Evolutionary conservation across 1,284 basidiomycete species (phyloP).

Genomic region (Clitocybe nebularis): DNA sequence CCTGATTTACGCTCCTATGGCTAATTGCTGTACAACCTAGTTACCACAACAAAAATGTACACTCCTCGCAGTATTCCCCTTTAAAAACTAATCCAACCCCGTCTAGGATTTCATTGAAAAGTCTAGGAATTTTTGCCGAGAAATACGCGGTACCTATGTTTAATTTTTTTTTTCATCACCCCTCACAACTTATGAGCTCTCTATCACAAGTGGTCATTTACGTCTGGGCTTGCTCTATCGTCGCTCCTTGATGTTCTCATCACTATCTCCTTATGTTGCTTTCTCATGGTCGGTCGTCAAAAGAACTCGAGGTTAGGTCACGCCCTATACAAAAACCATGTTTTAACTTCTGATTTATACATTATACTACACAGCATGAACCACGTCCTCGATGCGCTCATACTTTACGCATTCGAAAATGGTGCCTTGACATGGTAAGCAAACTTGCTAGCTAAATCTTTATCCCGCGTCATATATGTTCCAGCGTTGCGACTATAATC

Average conservation of each 20-base stretch:
- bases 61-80: neutral
- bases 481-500: slow-evolving; percentile 18
- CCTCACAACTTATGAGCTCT: slow-evolving; percentile 9
- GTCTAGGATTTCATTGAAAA: slow-evolving; percentile 28
- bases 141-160: slow-evolving; percentile 23
- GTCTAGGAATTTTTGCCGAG: slow-evolving; percentile 22
- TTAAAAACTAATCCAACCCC: neutral
- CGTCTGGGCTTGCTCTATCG: slow-evolving; percentile 23
- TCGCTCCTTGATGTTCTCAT: slow-evolving; percentile 20
- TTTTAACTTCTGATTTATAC: neutral
- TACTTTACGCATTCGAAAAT: slow-evolving; percentile 22
- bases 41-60: slow-evolving; percentile 28
- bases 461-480: neutral
- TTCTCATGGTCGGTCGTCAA: slow-evolving; percentile 16
- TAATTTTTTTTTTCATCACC: neutral
- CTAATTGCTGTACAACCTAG: slow-evolving; percentile 16
- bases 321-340: neutral
- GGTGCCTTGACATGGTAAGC: slow-evolving; percentile 18
- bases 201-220: slow-evolving; percentile 42
- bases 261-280: slow-evolving; percentile 18
- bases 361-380: slow-evolving; percentile 10
- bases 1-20: neutral
- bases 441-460: neutral
- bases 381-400: slow-evolving; percentile 18
- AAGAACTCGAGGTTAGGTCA: slow-evolving; percentile 13